Percentiles rank a stretch among this genome's conserved stretches.
These are phyloP conservation scores for Abelmoschus esculentus DNA, from an alignment of 345 rosid species.

Conservation along the genomic window DNA sequence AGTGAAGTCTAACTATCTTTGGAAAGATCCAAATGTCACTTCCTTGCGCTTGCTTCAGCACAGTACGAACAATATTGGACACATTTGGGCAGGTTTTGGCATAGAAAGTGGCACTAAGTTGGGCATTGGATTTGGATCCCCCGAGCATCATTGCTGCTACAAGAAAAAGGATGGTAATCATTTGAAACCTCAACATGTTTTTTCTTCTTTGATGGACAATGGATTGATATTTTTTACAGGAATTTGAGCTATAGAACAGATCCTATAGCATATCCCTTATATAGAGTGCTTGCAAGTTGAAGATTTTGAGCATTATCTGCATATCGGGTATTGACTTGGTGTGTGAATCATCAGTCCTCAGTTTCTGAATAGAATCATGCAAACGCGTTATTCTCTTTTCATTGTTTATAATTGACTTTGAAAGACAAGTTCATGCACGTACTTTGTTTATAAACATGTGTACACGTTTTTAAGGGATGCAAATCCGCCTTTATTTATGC, in stretches of 20 bases:
- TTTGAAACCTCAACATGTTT: constrained; percentile 2
- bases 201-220: not conserved
- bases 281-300: constrained; percentile 1
- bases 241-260: not conserved
- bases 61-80: constrained; percentile 11
- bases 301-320: not conserved
- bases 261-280: not conserved
- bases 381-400: not conserved
- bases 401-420: not conserved
- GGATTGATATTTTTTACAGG: not conserved
- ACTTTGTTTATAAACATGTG: not conserved
- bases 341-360: not conserved
- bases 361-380: constrained; percentile 1
- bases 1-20: constrained; percentile 22
- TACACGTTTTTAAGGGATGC: not conserved
- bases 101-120: constrained; percentile 21
- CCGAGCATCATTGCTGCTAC: constrained; percentile 10
- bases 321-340: not conserved
- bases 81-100: constrained; percentile 22
- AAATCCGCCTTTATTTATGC: too few relatives aligned
- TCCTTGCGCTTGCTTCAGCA: constrained; percentile 3
- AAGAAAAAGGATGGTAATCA: not conserved
- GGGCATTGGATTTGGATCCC: constrained; percentile 12
- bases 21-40: constrained; percentile 18
- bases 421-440: not conserved